Evolutionary conservation across 2,329 filamentous ascomycete species (phyloP).

Genomic region (Exophiala phaeomuriformis): DNA sequence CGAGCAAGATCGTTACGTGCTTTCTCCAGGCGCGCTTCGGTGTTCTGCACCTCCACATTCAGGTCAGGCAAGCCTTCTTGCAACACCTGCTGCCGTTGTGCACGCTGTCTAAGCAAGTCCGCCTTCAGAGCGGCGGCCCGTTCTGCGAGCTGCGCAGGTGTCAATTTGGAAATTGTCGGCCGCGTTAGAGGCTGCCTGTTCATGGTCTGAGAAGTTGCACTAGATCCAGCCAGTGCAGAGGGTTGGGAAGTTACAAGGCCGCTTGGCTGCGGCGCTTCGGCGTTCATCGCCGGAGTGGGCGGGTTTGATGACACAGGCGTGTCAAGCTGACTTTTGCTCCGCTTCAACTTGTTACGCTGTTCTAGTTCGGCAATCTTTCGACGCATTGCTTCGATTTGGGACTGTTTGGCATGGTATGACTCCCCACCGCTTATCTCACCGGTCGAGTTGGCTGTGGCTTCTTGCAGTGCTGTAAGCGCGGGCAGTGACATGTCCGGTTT

Average conservation of each 20-base stretch:
- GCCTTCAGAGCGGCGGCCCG: constrained; percentile 25
- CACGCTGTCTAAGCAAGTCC: constrained; percentile 34
- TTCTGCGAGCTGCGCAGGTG: constrained; percentile 20
- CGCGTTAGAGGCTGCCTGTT: constrained; percentile 3
- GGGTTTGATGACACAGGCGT: constrained; percentile 30
- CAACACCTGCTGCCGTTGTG: constrained; percentile 43
- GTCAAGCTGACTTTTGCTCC: constrained; percentile 33
- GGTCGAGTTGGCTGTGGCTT: neutral
- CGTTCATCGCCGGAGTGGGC: constrained; percentile 15
- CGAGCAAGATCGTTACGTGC: constrained; percentile 32
- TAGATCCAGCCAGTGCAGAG: neutral
- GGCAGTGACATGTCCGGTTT: neutral
- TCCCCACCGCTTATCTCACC: constrained; percentile 35
- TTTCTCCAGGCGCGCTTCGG: constrained; percentile 32
- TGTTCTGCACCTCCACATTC: constrained; percentile 39
- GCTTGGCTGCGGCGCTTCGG: constrained; percentile 4
- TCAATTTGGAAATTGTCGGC: constrained; percentile 16
- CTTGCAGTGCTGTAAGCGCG: neutral
- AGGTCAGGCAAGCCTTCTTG: constrained; percentile 41
- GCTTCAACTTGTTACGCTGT: constrained; percentile 38
- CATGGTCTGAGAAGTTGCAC: neutral
- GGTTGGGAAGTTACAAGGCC: constrained; percentile 8
- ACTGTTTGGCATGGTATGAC: constrained; percentile 40
- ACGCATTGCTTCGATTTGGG: constrained; percentile 43
- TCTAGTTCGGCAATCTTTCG: constrained; percentile 46